Conservation (phyloP, 116 monocot genomes). For the Dioscorea cayenensis region DNA sequence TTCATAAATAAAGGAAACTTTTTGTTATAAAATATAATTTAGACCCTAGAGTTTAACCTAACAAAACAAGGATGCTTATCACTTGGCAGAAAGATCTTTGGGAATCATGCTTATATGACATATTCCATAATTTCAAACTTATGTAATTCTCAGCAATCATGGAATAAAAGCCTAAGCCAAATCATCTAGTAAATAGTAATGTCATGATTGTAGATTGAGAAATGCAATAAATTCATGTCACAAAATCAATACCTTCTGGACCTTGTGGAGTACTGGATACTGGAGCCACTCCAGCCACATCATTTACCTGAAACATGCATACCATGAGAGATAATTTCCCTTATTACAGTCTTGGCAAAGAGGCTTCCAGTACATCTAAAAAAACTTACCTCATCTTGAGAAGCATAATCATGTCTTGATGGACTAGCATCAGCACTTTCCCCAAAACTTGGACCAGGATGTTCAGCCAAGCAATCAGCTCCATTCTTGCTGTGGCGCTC, state of each 20-base stretch:
- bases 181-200: no score
- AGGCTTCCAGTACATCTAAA: background rate
- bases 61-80: no score
- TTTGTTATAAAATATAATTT: no score
- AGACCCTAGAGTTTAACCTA: no score
- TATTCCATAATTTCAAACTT: no score
- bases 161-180: no score
- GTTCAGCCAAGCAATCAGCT: background rate
- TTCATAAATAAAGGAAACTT: no score
- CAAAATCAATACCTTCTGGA: background rate
- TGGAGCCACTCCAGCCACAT: background rate
- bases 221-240: background rate
- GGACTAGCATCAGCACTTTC: background rate
- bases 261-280: background rate
- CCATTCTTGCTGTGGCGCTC: background rate
- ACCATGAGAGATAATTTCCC: background rate
- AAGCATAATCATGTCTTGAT: background rate
- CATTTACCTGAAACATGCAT: constrained; percentile 14
- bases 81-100: no score
- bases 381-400: constrained; percentile 9
- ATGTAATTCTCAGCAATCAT: no score
- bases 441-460: background rate
- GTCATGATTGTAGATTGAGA: background rate
- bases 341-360: background rate
- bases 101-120: no score